These are phyloP conservation scores for Tylopilus microsporus DNA, from an alignment of 1,284 basidiomycete species.

Conservation along the genomic window DNA sequence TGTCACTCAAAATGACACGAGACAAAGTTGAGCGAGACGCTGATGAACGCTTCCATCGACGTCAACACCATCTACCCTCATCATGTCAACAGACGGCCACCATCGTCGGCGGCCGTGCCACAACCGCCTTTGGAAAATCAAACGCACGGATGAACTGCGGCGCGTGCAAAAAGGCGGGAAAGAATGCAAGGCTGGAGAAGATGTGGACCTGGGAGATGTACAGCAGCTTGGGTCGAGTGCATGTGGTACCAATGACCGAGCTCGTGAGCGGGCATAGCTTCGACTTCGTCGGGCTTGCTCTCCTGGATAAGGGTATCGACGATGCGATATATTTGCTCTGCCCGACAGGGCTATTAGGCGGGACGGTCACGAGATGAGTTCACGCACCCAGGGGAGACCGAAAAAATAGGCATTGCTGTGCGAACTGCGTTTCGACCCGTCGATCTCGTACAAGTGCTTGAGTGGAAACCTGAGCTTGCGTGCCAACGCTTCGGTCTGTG, in stretches of 20 bases:
- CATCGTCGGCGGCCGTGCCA: constrained; percentile 73
- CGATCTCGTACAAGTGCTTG: constrained; percentile 93
- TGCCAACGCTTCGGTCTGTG: constrained; percentile 72
- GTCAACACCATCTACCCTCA: constrained; percentile 67
- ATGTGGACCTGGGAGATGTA: too few relatives aligned
- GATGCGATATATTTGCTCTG: constrained; percentile 75
- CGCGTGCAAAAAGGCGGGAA: constrained; percentile 90
- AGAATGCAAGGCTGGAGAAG: constrained; percentile 56
- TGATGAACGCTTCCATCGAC: constrained; percentile 75
- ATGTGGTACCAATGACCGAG: too few relatives aligned
- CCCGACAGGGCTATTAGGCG: background rate
- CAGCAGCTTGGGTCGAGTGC: too few relatives aligned
- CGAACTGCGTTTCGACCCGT: constrained; percentile 90
- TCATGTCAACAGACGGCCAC: constrained; percentile 44
- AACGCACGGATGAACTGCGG: constrained; percentile 81
- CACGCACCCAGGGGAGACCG: constrained; percentile 80
- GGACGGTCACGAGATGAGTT: background rate
- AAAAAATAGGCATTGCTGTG: constrained; percentile 97
- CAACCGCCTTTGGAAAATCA: constrained; percentile 71
- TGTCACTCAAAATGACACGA: constrained; percentile 86
- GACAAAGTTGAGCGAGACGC: constrained; percentile 74
- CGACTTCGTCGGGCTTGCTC: too few relatives aligned
- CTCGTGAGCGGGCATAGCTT: too few relatives aligned
- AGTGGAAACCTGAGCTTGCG: constrained; percentile 84
- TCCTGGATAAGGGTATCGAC: too few relatives aligned